Evolutionary conservation across 116 monocot genomes (phyloP).

Genomic region (Iris pallida): DNA sequence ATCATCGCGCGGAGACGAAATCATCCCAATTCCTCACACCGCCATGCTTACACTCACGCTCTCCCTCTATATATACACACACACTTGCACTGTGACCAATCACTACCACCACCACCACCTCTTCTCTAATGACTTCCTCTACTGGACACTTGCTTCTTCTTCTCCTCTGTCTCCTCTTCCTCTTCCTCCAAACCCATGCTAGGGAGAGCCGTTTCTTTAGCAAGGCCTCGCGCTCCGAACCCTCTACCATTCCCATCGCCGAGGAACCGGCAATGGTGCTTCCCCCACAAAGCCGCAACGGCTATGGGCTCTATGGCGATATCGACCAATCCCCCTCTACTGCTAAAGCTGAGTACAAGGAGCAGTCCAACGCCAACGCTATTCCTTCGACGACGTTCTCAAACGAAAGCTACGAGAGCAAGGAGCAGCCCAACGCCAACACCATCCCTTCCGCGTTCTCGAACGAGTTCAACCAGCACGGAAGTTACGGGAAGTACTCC

Average conservation of each 20-base stretch:
- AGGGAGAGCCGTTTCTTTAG: slow-evolving; percentile 32
- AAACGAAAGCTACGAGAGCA: not conserved
- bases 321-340: slow-evolving; percentile 7
- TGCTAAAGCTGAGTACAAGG: not conserved
- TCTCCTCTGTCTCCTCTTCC: slow-evolving; percentile 20
- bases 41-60: not conserved
- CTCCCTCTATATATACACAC: not conserved
- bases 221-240: slow-evolving; percentile 18
- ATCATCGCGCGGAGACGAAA: slow-evolving; percentile 14
- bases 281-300: slow-evolving; percentile 18
- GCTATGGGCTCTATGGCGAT: slow-evolving; percentile 41
- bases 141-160: slow-evolving; percentile 6
- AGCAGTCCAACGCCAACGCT: not conserved
- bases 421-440: not conserved
- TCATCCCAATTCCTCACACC: not conserved
- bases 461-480: not conserved
- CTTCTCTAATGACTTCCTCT: slow-evolving; percentile 14
- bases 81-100: not conserved
- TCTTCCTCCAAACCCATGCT: slow-evolving; percentile 11
- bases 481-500: slow-evolving; percentile 20
- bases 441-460: not conserved
- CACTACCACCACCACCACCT: not conserved
- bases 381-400: not conserved
- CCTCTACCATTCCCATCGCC: not conserved
- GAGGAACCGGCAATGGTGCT: not conserved